Percentiles rank a stretch among this genome's conserved stretches.
These are phyloP conservation scores for Hirschfeldia incana DNA, from an alignment of 345 rosid genomes.

Conservation along the genomic window DNA sequence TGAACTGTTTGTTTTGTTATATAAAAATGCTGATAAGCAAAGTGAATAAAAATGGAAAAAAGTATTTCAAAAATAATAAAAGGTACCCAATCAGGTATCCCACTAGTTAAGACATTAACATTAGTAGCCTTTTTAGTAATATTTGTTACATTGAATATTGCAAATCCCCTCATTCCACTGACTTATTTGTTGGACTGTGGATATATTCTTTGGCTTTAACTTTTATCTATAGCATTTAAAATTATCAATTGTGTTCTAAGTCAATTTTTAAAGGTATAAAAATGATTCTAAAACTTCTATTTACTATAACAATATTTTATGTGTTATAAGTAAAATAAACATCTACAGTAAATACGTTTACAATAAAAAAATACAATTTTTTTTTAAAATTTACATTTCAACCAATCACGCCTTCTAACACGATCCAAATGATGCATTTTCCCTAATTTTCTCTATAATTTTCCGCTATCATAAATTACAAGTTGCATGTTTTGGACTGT, in stretches of 20 bases:
- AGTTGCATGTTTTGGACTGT: slow-evolving; percentile 6
- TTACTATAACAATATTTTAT: too few relatives aligned
- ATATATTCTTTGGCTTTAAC: too few relatives aligned
- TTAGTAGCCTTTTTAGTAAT: background rate
- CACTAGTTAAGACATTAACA: background rate
- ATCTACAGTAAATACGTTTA: too few relatives aligned
- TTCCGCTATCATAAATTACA: background rate
- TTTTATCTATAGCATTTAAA: too few relatives aligned
- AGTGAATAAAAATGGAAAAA: background rate
- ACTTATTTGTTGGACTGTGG: too few relatives aligned
- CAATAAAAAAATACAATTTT: too few relatives aligned
- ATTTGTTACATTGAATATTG: background rate
- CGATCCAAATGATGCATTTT: slow-evolving; percentile 14
- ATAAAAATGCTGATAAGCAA: background rate
- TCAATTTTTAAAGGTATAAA: too few relatives aligned
- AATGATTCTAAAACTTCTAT: too few relatives aligned
- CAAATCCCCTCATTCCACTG: background rate
- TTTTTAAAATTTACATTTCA: too few relatives aligned
- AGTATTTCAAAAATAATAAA: background rate
- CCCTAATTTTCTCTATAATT: slow-evolving; percentile 9
- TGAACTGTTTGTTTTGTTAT: background rate
- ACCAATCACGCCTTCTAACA: background rate
- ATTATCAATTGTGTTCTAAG: too few relatives aligned
- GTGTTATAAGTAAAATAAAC: too few relatives aligned
- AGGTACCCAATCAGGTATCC: background rate